Conservation (phyloP, 192 early-diverging fungal species). For the Entrophospora sp. region DNA sequence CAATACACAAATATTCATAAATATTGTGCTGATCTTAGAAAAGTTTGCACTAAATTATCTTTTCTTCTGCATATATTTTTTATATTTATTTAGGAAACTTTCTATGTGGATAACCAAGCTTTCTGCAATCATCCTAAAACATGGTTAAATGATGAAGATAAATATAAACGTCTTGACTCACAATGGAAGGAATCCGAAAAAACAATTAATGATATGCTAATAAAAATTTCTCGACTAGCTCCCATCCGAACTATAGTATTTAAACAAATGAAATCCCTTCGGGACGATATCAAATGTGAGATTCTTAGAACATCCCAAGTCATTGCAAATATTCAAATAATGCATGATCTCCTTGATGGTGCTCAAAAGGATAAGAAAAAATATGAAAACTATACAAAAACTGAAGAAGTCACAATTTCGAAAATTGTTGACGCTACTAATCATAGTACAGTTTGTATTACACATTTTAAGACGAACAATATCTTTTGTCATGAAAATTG, state of each 20-base stretch:
- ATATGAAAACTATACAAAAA: slow-evolving; percentile 10
- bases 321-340: not conserved
- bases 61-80: no score
- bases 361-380: no score
- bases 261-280: not conserved
- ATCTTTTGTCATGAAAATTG: not conserved
- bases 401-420: not conserved
- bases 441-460: not conserved
- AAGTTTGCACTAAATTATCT: slow-evolving; percentile 1
- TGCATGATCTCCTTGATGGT: no score
- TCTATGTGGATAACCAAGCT: slow-evolving; percentile 1
- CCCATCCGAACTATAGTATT: not conserved
- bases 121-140: not conserved
- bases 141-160: no score
- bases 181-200: not conserved
- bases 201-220: not conserved
- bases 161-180: not conserved
- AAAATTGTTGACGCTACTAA: not conserved
- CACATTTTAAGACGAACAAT: not conserved
- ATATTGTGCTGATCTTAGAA: not conserved
- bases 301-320: not conserved
- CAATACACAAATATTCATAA: no score
- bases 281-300: not conserved
- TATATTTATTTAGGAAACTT: not conserved
- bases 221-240: not conserved